Evolutionary conservation across 805 yeast genomes (phyloP), one percentile per base, ranked within the genome.

Genomic region (Candida succiphila): DNA sequence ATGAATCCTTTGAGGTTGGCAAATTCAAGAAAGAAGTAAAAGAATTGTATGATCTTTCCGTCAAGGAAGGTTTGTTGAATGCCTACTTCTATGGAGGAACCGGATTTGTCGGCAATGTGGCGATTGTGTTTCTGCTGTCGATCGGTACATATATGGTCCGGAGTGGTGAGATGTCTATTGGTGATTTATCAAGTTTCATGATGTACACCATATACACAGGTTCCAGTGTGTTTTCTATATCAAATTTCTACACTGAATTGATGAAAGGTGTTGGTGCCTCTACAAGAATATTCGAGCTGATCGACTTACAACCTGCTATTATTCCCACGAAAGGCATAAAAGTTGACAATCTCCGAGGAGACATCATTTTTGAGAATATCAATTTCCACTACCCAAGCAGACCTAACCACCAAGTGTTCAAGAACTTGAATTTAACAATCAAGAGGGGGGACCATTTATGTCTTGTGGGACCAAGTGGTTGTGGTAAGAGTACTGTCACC

Each of bases 251-350:
- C 52, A 77, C 94, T 2, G 97, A 89, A 54, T 62, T 89, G 37
- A 89, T 89, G 96, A 89, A 89, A 60, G 97, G 96, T 36, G 83
- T 88, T 7, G 97, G 97, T 32, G 96, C 97, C 0, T 92, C 96
- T 0, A 79, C 87, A 32, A 66, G 97, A 38, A 72, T 89, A 18
- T 88, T 89, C 61, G 97, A 89, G 52, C 63, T 89, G 32, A 75
- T 80, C 38, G 92, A 83, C 39, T 67, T 86, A 55, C 65, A 75
- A 42, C 94, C 96, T 0, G 55, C 64, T 9, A 85, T 88, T 31
- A 65, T 72, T 13, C 73, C 88, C 2, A 69, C 80, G 2, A 50
- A 63, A 17, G 97, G 97, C 18, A 46, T 46, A 24, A 63, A 61
- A 33, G 60, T 69, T 23, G 37, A 50, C 28, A 35, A 28, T 16